Evolutionary conservation across 2,329 filamentous ascomycete genomes (phyloP).

Genomic region (Blastomyces parvus): DNA sequence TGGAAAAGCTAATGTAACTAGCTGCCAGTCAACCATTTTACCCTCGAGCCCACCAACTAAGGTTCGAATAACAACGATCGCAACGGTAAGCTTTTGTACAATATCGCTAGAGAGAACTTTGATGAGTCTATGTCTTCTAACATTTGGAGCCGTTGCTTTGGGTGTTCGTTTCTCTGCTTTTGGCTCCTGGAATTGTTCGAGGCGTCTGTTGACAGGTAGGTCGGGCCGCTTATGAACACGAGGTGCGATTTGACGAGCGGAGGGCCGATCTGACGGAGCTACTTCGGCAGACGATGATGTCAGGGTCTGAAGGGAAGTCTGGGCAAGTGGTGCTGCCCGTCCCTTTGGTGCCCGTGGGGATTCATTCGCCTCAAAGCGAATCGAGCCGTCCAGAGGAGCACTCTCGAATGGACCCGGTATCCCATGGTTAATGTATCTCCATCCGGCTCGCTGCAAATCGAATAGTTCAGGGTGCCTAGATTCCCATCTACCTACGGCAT

Average conservation of each 20-base stretch:
- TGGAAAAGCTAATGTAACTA: conserved; percentile 37
- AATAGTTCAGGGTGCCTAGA: conserved; percentile 25
- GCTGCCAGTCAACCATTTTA: conserved; percentile 36
- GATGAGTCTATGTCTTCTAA: conserved; percentile 1
- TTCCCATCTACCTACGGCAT: conserved; percentile 32
- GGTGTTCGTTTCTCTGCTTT: conserved; percentile 6
- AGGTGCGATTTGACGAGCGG: background rate
- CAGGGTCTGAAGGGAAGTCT: background rate
- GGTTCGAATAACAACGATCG: conserved; percentile 37
- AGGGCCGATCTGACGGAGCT: background rate
- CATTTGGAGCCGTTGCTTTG: background rate
- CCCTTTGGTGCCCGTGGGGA: conserved; percentile 9
- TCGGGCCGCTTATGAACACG: conserved; percentile 2
- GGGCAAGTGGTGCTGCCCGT: conserved; percentile 9
- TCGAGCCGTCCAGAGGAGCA: conserved; percentile 25
- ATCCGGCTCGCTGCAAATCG: conserved; percentile 17
- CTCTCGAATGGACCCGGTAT: conserved; percentile 25
- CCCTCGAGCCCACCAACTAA: conserved; percentile 38
- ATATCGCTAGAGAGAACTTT: conserved; percentile 22
- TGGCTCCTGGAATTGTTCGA: conserved; percentile 10
- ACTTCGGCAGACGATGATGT: background rate
- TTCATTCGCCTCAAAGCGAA: conserved; percentile 26
- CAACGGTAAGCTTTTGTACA: conserved; percentile 31
- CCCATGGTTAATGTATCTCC: conserved; percentile 32
- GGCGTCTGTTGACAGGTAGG: conserved; percentile 7